Base-by-base conservation (phyloP, 306 rosid species). In the Pterocarpus macrocarpus region DNA sequence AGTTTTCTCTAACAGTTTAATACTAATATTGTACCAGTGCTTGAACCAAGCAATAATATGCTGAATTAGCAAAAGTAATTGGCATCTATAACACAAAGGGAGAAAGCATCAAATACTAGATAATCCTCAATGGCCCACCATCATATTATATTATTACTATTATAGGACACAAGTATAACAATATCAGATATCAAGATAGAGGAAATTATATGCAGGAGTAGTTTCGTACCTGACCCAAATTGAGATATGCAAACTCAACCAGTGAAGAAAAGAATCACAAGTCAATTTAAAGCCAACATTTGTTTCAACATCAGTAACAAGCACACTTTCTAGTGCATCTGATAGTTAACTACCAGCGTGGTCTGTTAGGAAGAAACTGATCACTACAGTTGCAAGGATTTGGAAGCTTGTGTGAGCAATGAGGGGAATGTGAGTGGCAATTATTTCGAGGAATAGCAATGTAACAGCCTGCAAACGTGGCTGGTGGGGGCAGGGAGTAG, bases 1-100 rank as follows among this genome's bases (percentile, higher is more conserved):
- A 69, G 78, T 63, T 72, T 22, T 38, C 16, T 66, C 32, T 12
- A 64, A 64, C 52, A 64, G 69, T 65, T 22, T 38, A 50, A 64
- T 22, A 57, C 71, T 57, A 30, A 15, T 3, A 39, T 65, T 70
- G 41, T 66, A 41, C 28, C 49, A 34, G 32, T 38, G 64, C 77
- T 58, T 56, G 68, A 80, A 71, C 82, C 77, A 71, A 71, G 69
- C 52, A 79, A 69, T 49, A 38, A 63, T 47, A 49, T 71, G 69
- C 61, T 71, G 79, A 39, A 39, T 41, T 30, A 36, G 13, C 15
- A 47, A 65, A 73, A 49, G 47, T 30, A 64, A 64, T 22, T 34
- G 33, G 50, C 57, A 73, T 33, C 15, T 53, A 16, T 59, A 35
- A 33, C n/a, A 76, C n/a, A 77, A 66, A 14, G 47, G 10, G 73